A percentile compares a stretch with the other conserved stretches of the same genome.
Conservation (phyloP, 2,329 filamentous ascomycete genomes). For the Penicillium sp. region DNA sequence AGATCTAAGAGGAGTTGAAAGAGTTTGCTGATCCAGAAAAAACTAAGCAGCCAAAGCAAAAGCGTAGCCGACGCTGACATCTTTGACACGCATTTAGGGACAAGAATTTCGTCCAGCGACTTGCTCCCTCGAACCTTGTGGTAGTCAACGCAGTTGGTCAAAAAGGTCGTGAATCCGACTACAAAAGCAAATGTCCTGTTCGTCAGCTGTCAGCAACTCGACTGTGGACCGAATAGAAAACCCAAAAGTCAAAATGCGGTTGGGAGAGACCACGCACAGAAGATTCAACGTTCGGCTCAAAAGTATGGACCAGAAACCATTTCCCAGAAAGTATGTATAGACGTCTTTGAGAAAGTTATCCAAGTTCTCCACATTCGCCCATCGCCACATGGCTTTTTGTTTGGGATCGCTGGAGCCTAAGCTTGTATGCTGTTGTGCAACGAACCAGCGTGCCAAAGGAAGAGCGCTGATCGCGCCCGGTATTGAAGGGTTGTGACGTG, state of each 20-base stretch:
- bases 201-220: not conserved
- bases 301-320: conserved; percentile 79
- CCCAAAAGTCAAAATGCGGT: too few species aligned
- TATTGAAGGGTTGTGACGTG: conserved; percentile 42
- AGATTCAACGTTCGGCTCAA: conserved; percentile 66
- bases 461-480: conserved; percentile 18
- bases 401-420: conserved; percentile 51
- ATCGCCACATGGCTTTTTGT: conserved; percentile 83
- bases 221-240: not conserved
- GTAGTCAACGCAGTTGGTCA: conserved; percentile 83
- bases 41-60: conserved; percentile 74
- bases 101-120: conserved; percentile 53
- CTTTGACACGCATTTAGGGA: conserved; percentile 66
- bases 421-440: conserved; percentile 27
- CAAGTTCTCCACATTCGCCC: conserved; percentile 84
- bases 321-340: conserved; percentile 77
- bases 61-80: conserved; percentile 75
- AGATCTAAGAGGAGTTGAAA: conserved; percentile 69
- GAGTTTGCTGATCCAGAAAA: conserved; percentile 77
- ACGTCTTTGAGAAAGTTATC: conserved; percentile 82
- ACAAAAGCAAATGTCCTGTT: conserved; percentile 74
- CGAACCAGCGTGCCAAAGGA: conserved; percentile 22
- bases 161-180: conserved; percentile 72
- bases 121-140: conserved; percentile 62
- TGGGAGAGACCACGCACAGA: conserved; percentile 49